Evolutionary conservation across 2,329 filamentous ascomycete genomes (phyloP).

Genomic region (Ophiocordyceps sinensis): DNA sequence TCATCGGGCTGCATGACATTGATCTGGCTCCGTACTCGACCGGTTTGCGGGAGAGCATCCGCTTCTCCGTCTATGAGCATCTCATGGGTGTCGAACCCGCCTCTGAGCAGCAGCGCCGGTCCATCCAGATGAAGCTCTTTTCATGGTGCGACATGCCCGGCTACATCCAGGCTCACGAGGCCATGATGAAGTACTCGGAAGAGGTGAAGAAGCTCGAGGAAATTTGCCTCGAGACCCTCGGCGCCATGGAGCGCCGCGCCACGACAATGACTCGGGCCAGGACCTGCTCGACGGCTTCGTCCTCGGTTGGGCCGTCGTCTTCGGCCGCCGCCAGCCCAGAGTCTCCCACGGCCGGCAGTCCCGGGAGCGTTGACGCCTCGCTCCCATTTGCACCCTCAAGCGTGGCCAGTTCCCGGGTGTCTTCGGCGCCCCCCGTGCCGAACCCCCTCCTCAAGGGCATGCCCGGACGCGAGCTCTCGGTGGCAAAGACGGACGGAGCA

Average conservation of each 20-base stretch:
- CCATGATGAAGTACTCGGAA: conserved; percentile 16
- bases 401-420: too few relatives aligned
- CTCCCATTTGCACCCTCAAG: too few relatives aligned
- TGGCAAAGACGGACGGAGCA: conserved; percentile 21
- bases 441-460: conserved; percentile 30
- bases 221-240: conserved; percentile 12
- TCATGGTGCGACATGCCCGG: conserved; percentile 17
- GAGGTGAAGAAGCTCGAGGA: conserved; percentile 20
- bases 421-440: conserved; percentile 5
- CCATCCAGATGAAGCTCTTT: conserved; percentile 16
- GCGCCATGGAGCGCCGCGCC: conserved; percentile 3
- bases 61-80: conserved; percentile 20
- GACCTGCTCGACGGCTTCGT: conserved; percentile 1
- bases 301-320: too few relatives aligned
- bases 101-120: conserved; percentile 7
- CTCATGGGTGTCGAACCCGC: conserved; percentile 13
- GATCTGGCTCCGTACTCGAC: conserved; percentile 15
- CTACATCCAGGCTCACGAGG: conserved; percentile 14
- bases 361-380: too few relatives aligned
- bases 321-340: too few relatives aligned
- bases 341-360: too few relatives aligned
- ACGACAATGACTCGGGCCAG: not conserved
- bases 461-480: conserved; percentile 23
- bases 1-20: conserved; percentile 8
- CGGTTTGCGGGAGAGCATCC: conserved; percentile 18